Percentiles rank a stretch among this genome's conserved stretches.
Conservation (phyloP, 805 yeast species). For the Metschnikowia reukaufii region DNA sequence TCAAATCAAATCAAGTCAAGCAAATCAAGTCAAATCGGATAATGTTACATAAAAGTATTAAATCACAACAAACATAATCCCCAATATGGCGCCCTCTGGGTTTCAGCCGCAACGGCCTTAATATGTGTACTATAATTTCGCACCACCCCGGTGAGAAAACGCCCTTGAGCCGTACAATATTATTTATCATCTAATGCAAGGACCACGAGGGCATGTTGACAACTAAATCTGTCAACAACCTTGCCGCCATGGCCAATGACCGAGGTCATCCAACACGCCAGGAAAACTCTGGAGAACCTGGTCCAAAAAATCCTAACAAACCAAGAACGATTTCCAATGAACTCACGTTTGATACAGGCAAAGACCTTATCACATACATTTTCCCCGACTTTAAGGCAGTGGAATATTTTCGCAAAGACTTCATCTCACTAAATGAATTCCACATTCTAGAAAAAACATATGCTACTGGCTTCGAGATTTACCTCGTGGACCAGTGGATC, state of each 20-base stretch:
- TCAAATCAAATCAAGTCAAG: too few species aligned
- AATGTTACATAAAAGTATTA: too few species aligned
- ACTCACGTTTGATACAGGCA: slow-evolving; percentile 4
- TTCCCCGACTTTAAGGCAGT: slow-evolving; percentile 62
- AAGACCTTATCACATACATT: slow-evolving; percentile 35
- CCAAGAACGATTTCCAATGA: background rate
- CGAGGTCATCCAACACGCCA: background rate
- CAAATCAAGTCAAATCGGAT: too few species aligned
- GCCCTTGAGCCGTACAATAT: background rate
- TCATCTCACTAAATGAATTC: slow-evolving; percentile 32
- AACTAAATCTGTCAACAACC: background rate
- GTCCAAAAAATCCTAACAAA: background rate
- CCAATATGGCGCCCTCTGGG: too few species aligned
- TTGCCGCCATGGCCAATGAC: background rate
- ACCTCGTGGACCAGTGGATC: slow-evolving; percentile 95
- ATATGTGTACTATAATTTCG: background rate
- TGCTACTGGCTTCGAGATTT: slow-evolving; percentile 79
- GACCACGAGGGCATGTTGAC: slow-evolving; percentile 6
- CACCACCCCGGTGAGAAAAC: background rate
- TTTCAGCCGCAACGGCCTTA: too few species aligned
- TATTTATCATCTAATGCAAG: background rate
- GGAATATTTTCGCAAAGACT: slow-evolving; percentile 43
- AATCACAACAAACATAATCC: too few species aligned
- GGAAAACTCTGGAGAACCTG: background rate
- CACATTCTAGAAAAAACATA: slow-evolving; percentile 46